phyloP scores from a whole-genome alignment of 345 rosid genomes.

The Boechera stricta region DNA sequence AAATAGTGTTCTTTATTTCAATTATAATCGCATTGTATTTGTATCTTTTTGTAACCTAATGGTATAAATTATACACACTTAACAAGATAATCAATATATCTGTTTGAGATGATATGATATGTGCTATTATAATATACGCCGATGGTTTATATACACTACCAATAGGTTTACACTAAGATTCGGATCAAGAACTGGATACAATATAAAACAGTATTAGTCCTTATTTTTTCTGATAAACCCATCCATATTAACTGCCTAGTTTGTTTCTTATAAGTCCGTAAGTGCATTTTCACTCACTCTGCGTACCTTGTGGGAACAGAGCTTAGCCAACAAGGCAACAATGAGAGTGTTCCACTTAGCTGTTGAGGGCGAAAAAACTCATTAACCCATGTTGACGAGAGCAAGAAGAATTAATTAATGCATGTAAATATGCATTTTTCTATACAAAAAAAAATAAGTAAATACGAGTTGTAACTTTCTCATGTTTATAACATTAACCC shows the following conservation, averaged over 20 bases:
- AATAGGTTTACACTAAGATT: not conserved
- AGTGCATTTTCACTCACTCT: not conserved
- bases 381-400: too few species aligned
- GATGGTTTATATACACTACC: not conserved
- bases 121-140: not conserved
- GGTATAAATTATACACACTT: not conserved
- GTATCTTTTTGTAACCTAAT: slow-evolving; percentile 15
- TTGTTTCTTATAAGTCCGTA: not conserved
- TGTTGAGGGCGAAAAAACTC: too few species aligned
- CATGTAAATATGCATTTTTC: too few species aligned
- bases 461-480: too few species aligned
- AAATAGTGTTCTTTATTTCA: slow-evolving; percentile 11
- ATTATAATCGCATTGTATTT: not conserved
- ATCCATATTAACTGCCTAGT: not conserved
- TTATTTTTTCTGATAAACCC: not conserved
- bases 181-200: not conserved
- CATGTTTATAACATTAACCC: too few species aligned
- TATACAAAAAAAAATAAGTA: too few species aligned
- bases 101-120: not conserved
- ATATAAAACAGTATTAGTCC: not conserved
- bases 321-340: slow-evolving; percentile 4
- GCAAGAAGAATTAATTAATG: too few species aligned
- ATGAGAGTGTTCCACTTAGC: too few species aligned
- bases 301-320: slow-evolving; percentile 5
- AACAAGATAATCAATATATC: not conserved